A percentile compares a stretch with the other conserved stretches of the same genome.
These are phyloP conservation scores for Kluyveromyces starmeri DNA, from an alignment of 805 yeast genomes.

Conservation along the genomic window DNA sequence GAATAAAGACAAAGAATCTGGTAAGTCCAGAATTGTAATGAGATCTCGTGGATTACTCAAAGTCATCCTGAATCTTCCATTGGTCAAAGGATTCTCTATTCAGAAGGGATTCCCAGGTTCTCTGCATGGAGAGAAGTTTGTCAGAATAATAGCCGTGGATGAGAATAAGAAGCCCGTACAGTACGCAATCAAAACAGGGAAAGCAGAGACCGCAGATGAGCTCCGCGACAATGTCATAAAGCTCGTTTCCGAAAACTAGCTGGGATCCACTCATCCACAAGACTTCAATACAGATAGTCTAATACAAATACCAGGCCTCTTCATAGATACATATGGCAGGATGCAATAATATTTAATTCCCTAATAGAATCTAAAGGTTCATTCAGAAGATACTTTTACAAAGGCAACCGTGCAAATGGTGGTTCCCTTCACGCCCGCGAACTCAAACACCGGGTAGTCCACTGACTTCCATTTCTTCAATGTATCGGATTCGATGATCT, in stretches of 20 bases:
- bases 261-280: constrained; percentile 7
- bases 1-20: constrained; percentile 37
- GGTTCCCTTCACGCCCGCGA: constrained; percentile 85
- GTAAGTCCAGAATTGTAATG: constrained; percentile 70
- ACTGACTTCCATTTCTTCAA: constrained; percentile 57
- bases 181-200: constrained; percentile 68
- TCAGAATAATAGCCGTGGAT: constrained; percentile 63
- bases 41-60: constrained; percentile 79
- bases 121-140: constrained; percentile 70
- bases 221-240: constrained; percentile 36
- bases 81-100: constrained; percentile 53
- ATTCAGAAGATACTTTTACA: constrained; percentile 26
- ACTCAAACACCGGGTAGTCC: constrained; percentile 72
- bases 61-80: constrained; percentile 69
- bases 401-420: constrained; percentile 86
- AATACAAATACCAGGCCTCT: constrained; percentile 4
- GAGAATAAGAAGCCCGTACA: constrained; percentile 64
- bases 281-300: constrained; percentile 12
- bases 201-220: constrained; percentile 48
- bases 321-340: constrained; percentile 7
- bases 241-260: constrained; percentile 6
- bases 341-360: background rate
- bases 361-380: background rate
- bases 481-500: constrained; percentile 38
- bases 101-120: constrained; percentile 82